A percentile compares a stretch with the other conserved stretches of the same genome.
phyloP scores from a whole-genome alignment of 192 early-diverging fungal species.

The Lobosporangium transversale region DNA sequence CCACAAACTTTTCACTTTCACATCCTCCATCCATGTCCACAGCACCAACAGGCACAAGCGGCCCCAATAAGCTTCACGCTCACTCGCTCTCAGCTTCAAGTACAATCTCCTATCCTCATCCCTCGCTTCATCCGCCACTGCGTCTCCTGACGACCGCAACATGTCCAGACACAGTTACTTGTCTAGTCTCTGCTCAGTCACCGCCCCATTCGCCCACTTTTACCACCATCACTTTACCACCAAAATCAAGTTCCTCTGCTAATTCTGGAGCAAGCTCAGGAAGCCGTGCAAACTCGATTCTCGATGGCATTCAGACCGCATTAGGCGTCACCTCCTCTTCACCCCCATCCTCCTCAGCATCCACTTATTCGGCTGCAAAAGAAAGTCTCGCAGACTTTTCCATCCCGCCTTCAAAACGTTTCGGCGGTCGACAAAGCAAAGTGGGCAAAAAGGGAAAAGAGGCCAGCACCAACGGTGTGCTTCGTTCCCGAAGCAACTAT shows the following conservation, averaged over 20 bases:
- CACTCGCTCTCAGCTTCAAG: conserved; percentile 22
- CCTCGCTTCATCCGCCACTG: conserved; percentile 32
- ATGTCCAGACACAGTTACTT: conserved; percentile 34
- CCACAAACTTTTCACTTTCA: not conserved
- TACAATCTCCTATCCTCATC: conserved; percentile 30
- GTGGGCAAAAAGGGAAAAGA: too few species aligned
- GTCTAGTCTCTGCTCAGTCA: conserved; percentile 43
- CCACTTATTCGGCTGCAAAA: conserved; percentile 34
- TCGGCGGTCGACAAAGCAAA: not conserved
- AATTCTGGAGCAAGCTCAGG: conserved; percentile 10
- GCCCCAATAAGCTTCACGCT: conserved; percentile 1
- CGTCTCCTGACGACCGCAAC: conserved; percentile 45
- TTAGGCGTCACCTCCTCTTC: conserved; percentile 16
- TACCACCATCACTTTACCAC: conserved; percentile 17
- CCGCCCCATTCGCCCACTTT: conserved; percentile 52
- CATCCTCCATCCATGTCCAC: not conserved
- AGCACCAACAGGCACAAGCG: not conserved
- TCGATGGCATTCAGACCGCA: conserved; percentile 38
- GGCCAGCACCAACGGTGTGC: conserved; percentile 25
- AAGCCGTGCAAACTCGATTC: conserved; percentile 28
- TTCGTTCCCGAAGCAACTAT: conserved; percentile 47
- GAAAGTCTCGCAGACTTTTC: conserved; percentile 44
- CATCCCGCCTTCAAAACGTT: conserved; percentile 26
- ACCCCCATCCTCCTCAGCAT: not conserved
- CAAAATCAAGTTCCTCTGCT: conserved; percentile 8